phyloP scores from a whole-genome alignment of 148 eudicot species.

The Silene uniflora region DNA sequence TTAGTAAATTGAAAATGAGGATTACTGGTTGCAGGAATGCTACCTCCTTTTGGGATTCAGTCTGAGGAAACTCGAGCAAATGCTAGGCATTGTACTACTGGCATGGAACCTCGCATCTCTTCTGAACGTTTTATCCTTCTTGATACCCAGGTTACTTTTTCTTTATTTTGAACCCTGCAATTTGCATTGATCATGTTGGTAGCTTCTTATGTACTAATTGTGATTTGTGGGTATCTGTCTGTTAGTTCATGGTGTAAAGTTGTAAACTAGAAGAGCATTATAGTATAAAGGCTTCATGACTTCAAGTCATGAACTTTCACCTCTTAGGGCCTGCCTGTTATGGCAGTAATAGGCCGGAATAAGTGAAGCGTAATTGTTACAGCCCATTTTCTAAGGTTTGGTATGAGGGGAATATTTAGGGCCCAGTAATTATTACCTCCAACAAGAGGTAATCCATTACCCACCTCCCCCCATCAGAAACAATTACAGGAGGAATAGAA shows the following conservation, averaged over 20 bases:
- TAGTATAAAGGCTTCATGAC: background rate
- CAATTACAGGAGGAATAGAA: no score
- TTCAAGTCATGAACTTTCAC: background rate
- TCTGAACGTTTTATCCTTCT: conserved; percentile 83
- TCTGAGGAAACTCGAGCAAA: conserved; percentile 70
- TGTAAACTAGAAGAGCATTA: background rate
- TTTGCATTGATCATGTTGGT: background rate
- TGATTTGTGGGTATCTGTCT: no score
- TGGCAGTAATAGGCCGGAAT: no score
- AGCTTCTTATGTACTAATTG: no score
- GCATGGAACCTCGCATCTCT: conserved; percentile 84
- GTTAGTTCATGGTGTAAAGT: background rate
- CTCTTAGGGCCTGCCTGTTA: no score
- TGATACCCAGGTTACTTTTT: conserved; percentile 70
- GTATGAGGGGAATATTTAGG: no score
- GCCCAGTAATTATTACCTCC: no score
- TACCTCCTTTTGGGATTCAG: conserved; percentile 74
- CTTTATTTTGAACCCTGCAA: background rate
- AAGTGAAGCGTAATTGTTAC: no score
- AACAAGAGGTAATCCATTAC: no score
- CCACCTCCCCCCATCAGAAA: no score
- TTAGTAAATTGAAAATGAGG: background rate
- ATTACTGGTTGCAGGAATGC: conserved; percentile 53
- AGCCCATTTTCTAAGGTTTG: no score
- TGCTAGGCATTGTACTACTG: conserved; percentile 78